These are phyloP conservation scores for Amanita phalloides DNA, from an alignment of 768 basidiomycete species.

Conservation along the genomic window DNA sequence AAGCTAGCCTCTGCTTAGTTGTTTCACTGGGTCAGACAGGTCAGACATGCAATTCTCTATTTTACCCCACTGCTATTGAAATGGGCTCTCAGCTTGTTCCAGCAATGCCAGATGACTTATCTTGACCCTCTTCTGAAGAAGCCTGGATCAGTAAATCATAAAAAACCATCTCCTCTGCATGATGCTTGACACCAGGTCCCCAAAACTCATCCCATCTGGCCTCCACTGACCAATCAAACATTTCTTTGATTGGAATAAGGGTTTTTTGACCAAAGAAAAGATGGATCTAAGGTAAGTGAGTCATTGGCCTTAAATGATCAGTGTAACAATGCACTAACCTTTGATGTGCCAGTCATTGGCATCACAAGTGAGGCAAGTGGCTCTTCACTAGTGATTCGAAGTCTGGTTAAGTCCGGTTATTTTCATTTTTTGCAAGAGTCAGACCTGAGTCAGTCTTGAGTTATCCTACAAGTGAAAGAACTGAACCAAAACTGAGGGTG, in stretches of 20 bases:
- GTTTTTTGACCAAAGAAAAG: background rate
- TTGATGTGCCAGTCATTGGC: slow-evolving; percentile 11
- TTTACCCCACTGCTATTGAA: background rate
- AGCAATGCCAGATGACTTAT: background rate
- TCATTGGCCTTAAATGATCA: background rate
- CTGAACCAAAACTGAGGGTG: background rate
- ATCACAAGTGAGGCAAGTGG: slow-evolving; percentile 11
- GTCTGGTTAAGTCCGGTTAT: too few species aligned
- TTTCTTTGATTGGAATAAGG: background rate
- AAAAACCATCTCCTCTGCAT: too few species aligned
- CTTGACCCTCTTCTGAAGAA: too few species aligned
- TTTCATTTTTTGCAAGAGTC: too few species aligned
- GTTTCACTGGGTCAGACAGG: background rate
- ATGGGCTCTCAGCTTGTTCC: background rate
- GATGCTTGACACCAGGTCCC: background rate
- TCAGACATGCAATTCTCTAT: background rate
- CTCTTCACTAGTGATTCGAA: too few species aligned
- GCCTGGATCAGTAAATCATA: too few species aligned
- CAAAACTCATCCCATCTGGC: background rate
- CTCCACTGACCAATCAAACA: background rate
- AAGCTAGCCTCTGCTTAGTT: too few species aligned
- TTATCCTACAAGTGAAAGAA: background rate
- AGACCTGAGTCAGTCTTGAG: too few species aligned
- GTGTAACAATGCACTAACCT: slow-evolving; percentile 11
- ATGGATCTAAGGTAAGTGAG: background rate